These are phyloP conservation scores for Penicillium sp. DNA, from an alignment of 2,329 filamentous ascomycete genomes.

Conservation along the genomic window DNA sequence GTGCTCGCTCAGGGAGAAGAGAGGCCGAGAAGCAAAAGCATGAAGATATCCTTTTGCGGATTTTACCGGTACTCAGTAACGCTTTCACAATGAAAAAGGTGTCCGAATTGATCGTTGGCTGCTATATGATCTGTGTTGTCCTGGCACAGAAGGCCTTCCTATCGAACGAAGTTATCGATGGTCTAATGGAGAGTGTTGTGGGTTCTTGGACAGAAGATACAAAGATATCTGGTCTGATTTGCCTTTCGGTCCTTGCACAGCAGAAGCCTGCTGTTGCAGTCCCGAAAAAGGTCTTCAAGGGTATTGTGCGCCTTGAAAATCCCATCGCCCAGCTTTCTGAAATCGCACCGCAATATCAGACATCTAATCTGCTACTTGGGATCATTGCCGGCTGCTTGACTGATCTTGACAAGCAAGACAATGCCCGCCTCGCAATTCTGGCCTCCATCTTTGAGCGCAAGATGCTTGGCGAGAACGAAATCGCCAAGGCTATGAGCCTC, in stretches of 20 bases:
- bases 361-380: constrained; percentile 35
- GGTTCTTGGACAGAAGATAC: constrained; percentile 74
- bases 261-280: constrained; percentile 69
- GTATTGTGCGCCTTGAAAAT: constrained; percentile 35
- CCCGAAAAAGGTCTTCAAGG: constrained; percentile 65
- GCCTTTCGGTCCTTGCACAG: constrained; percentile 76
- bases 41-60: constrained; percentile 69
- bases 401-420: constrained; percentile 32
- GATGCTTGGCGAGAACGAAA: constrained; percentile 30
- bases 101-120: constrained; percentile 76
- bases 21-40: constrained; percentile 76
- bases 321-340: constrained; percentile 32
- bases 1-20: constrained; percentile 69
- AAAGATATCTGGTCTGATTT: constrained; percentile 69
- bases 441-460: constrained; percentile 33
- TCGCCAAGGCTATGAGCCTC: constrained; percentile 29
- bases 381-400: constrained; percentile 34
- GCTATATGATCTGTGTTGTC: constrained; percentile 86
- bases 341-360: constrained; percentile 31
- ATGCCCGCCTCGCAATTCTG: constrained; percentile 47
- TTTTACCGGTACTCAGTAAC: constrained; percentile 69
- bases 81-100: constrained; percentile 72
- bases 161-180: constrained; percentile 74
- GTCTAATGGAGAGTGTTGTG: constrained; percentile 85
- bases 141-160: constrained; percentile 79